Evolutionary conservation across 83 land plant genomes (phyloP).

Genomic region (Larix sibirica): DNA sequence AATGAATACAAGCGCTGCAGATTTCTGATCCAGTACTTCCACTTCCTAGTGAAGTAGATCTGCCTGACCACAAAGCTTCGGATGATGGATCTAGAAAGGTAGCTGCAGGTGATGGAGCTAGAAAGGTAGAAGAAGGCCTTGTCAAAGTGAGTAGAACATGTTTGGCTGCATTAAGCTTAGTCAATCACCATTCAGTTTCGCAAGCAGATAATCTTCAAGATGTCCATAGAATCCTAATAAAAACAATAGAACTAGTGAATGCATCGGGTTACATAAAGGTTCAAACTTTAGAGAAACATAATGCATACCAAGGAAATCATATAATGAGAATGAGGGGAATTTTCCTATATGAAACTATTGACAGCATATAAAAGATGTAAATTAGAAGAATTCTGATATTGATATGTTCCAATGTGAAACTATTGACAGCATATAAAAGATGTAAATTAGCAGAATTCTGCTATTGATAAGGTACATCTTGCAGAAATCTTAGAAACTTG

Average conservation of each 20-base stretch:
- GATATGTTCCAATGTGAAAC: slow-evolving; percentile 42
- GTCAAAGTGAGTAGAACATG: slow-evolving; percentile 18
- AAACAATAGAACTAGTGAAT: neutral
- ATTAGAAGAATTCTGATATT: slow-evolving; percentile 6
- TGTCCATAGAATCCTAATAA: neutral
- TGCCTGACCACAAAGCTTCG: neutral
- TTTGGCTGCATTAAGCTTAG: slow-evolving; percentile 30
- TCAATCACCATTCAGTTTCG: neutral
- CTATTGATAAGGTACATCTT: neutral
- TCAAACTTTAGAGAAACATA: neutral
- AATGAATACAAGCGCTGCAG: slow-evolving; percentile 16
- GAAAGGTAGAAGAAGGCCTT: neutral
- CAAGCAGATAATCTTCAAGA: neutral
- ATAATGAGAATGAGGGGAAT: neutral
- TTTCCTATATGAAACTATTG: slow-evolving; percentile 38
- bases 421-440: neutral
- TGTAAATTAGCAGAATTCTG: neutral
- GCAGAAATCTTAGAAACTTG: neutral
- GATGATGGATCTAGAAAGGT: slow-evolving; percentile 24
- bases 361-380: neutral
- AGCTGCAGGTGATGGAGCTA: slow-evolving; percentile 30
- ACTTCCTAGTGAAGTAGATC: neutral
- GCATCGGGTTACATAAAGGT: neutral
- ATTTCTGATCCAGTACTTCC: neutral
- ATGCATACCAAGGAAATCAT: slow-evolving; percentile 42